phyloP scores from a whole-genome alignment of 495 filamentous ascomycete species.

The Podospora pseudocomata region DNA sequence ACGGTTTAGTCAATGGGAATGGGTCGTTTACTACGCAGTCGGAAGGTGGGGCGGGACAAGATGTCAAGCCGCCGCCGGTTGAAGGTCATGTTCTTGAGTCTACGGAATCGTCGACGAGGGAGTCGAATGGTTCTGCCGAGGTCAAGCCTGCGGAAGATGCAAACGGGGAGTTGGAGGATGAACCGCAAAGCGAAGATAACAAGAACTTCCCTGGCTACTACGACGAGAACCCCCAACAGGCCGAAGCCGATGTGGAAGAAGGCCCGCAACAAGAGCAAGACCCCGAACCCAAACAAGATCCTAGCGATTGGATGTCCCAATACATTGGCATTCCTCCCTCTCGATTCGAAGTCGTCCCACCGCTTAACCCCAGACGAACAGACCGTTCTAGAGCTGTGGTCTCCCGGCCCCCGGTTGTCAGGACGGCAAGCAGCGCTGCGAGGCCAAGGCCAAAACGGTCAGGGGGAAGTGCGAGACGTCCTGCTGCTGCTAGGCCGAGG shows the following conservation, averaged over 20 bases:
- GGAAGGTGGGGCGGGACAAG: slow-evolving; percentile 15
- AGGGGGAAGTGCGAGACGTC: slow-evolving; percentile 21
- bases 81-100: slow-evolving; percentile 39
- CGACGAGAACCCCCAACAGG: slow-evolving; percentile 18
- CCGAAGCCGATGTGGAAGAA: slow-evolving; percentile 31
- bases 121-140: slow-evolving; percentile 7
- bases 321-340: slow-evolving; percentile 64
- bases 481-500: slow-evolving; percentile 32
- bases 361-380: slow-evolving; percentile 43
- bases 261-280: slow-evolving; percentile 28
- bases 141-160: neutral
- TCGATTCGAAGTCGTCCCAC: slow-evolving; percentile 82
- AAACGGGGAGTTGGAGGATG: neutral
- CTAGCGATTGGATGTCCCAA: slow-evolving; percentile 35
- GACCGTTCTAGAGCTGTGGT: slow-evolving; percentile 32
- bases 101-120: slow-evolving; percentile 41
- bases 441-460: slow-evolving; percentile 29
- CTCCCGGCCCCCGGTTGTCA: slow-evolving; percentile 30
- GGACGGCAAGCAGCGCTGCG: slow-evolving; percentile 25
- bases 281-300: slow-evolving; percentile 5
- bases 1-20: slow-evolving; percentile 34
- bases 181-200: slow-evolving; percentile 8
- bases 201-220: slow-evolving; percentile 28
- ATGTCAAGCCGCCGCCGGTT: slow-evolving; percentile 16
- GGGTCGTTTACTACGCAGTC: slow-evolving; percentile 22